Evolutionary conservation across 140 eudicot species (phyloP), one percentile per base, ranked within the genome.

Genomic region (Senecio squalidus): DNA sequence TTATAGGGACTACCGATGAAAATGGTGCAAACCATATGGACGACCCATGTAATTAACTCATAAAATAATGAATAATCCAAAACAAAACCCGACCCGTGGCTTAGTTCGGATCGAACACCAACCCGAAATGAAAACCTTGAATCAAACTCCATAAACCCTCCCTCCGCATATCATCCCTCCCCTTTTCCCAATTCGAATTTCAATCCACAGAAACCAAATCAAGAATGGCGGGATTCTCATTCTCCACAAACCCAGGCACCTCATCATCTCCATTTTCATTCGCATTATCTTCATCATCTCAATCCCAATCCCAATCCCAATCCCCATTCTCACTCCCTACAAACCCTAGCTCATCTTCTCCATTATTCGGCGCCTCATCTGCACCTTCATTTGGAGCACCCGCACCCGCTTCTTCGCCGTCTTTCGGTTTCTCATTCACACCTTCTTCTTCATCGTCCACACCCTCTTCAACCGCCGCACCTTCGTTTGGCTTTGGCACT

Each of bases 201-300:
- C 51, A 29, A 51, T 28, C 33, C 14, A 22, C 33, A 4, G 6
- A 36, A 51, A 51, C 22, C 43, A n/a, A n/a, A 18, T 53, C 65
- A 66, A 44, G 66, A 69, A 73, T 78, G 84, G 59, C 94, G 18
- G 85, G 80, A 48, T 77, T 84, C 76, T 68, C 79, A 52, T 77
- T 71, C 68, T 47, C 72, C 48, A 23, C 64, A 44, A 33, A 56
- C 62, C 36, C 73, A 4, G 28, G 75, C 26, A 30, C 69, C 25
- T 20, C 76, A n/a, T n/a, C 74, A 6, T 61, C 65, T 17, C 66
- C 73, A 4, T 70, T 54, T n/a, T 43, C 81, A 5, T 61, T 58
- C 30, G 52, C 63, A 28, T 17, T 66, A 15, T 58, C 76, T 7
- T 53, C 76, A 15, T 58, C 76, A 4, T 17, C 77, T n/a, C n/a